Conservation (phyloP, 2,329 filamentous ascomycete genomes). For the Cercospora nicotianae region DNA sequence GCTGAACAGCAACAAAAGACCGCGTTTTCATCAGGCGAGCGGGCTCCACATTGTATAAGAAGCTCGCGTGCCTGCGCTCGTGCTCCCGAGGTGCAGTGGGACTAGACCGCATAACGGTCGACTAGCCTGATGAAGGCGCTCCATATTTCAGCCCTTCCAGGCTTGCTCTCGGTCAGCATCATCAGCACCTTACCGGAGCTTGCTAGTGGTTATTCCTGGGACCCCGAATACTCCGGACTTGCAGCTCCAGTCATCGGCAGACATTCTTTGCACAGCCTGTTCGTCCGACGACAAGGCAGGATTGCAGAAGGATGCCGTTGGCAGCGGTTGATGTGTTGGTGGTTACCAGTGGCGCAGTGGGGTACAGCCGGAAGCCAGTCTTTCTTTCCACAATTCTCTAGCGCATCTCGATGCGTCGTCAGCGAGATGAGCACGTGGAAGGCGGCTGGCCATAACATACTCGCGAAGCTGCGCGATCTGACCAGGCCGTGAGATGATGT, state of each 20-base stretch:
- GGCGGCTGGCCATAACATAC: not conserved
- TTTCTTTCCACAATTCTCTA: not conserved
- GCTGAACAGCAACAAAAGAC: not conserved
- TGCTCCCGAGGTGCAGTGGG: conserved; percentile 5
- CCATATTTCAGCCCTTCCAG: not conserved
- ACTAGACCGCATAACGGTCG: conserved; percentile 1
- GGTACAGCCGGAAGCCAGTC: not conserved
- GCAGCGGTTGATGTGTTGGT: not conserved
- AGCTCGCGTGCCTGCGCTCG: not conserved
- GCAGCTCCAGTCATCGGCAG: not conserved
- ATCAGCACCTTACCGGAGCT: not conserved
- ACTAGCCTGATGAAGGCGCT: not conserved
- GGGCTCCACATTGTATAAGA: not conserved
- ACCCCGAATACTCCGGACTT: not conserved
- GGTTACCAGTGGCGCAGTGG: not conserved
- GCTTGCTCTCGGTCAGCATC: not conserved
- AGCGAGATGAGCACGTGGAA: not conserved
- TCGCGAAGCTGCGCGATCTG: not conserved
- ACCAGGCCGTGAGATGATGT: not conserved
- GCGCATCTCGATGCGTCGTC: not conserved
- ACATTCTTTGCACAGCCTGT: not conserved
- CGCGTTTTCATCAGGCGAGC: not conserved
- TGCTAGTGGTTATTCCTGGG: not conserved
- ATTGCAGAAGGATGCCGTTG: not conserved
- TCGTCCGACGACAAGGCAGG: not conserved